Evolutionary conservation across 2,329 filamentous ascomycete genomes (phyloP), one percentile per base, ranked within the genome.

Genomic region (Stromatinia cepivora): DNA sequence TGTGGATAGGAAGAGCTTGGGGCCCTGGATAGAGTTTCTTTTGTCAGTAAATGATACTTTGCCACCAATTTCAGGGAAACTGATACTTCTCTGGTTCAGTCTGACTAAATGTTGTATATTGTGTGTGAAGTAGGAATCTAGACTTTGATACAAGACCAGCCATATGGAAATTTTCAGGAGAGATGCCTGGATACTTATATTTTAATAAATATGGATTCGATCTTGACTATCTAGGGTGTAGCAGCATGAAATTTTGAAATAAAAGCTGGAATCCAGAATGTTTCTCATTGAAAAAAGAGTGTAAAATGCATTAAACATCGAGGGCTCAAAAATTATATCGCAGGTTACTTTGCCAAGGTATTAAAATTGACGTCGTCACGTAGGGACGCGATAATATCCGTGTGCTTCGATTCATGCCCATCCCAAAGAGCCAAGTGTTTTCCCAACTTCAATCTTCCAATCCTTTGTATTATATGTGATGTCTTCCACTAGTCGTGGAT

Each of bases 81-180:
- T 20, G 11, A 39, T 8, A 20, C 4, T 36, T 11, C 15, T 36
- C 13, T 3, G 15, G 31, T 11, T 17, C 31, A 50, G 22, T 57
- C 10, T 39, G 34, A 9, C 10, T 25, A 17, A 42, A 25, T 3
- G 2, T 11, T 20, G 22, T 20, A 3, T 36, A 25, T 20, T 20
- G 13, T 4, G 1, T 13, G 7, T 34, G 1, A 50, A 17, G 22
- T 28, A 4, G 8, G n/a, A 8, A 50, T 5, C 4, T 4, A 22
- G 31, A 25, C 28, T 25, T 25, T 22, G n/a, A 22, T 7, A 20
- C 10, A 8, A 13, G 9, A 20, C 2, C 3, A 39, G 20, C 1
- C 5, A 17, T 1, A 20, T 7, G 1, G 7, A 15, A n/a, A 3
- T 25, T 0, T 4, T 4, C 0, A 1, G 8, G 3, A 36, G 11